Evolutionary conservation across 306 rosid genomes (phyloP).

Genomic region (Fragaria nilgerrensis): DNA sequence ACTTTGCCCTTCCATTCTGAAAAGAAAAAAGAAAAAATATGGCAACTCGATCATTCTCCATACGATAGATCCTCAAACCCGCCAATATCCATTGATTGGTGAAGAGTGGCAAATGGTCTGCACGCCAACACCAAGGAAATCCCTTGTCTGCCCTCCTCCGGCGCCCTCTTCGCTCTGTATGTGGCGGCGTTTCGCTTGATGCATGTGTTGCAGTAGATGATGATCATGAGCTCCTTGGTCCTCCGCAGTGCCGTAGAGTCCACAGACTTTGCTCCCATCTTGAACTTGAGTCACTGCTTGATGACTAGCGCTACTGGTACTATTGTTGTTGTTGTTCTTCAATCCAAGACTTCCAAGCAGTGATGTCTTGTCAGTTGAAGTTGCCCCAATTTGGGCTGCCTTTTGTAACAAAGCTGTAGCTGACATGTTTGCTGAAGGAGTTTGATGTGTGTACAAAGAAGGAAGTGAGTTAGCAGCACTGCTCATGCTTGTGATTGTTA

Average conservation of each 20-base stretch:
- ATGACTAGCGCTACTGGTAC: background rate
- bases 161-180: constrained; percentile 41
- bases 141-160: constrained; percentile 71
- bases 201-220: constrained; percentile 35
- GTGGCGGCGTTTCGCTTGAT: constrained; percentile 64
- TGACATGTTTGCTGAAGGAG: constrained; percentile 63
- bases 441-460: constrained; percentile 51
- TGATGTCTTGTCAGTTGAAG: constrained; percentile 50
- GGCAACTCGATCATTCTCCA: background rate
- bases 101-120: constrained; percentile 68
- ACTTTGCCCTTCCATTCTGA: constrained; percentile 25
- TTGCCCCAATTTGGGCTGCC: constrained; percentile 78
- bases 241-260: constrained; percentile 48
- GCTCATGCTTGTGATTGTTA: constrained; percentile 21
- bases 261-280: constrained; percentile 48
- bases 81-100: constrained; percentile 57
- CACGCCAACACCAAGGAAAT: constrained; percentile 85
- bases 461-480: constrained; percentile 31
- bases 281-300: constrained; percentile 23
- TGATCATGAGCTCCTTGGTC: constrained; percentile 33
- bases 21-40: background rate
- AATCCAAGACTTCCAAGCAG: constrained; percentile 60
- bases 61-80: constrained; percentile 37
- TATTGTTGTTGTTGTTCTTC: constrained; percentile 33
- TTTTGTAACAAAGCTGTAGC: constrained; percentile 89